Evolutionary conservation across 2,329 filamentous ascomycete genomes (phyloP), one percentile per base, ranked within the genome.

Genomic region (Phoma sp.): DNA sequence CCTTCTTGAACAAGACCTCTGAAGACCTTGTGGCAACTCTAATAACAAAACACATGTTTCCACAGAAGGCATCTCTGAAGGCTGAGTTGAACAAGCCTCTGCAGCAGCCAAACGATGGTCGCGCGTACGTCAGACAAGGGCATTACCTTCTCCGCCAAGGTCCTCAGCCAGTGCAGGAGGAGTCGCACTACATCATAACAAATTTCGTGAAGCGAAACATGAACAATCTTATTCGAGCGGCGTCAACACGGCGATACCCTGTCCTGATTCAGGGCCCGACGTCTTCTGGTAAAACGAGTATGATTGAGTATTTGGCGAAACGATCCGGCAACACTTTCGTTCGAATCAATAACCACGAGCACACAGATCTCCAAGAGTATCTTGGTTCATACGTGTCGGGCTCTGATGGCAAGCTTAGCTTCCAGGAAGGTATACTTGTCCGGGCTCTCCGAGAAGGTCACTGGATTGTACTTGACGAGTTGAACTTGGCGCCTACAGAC

Each of bases 271-370:
- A 99, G 75, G 95, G 95, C 3, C 95, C 96, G 10, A 99, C 95
- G 0, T 99, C 96, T 4, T 90, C 93, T 10, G 95, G 95, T 60
- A 99, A 99, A 77, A 99, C 95, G 0, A 98, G 93, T 75, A 99
- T 99, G 95, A 96, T 99, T 37, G 93, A 98, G 75, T 97, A 96
- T 71, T 83, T 99, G 33, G 93, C 96, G n/a, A 95, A 96, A 68
- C 89, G 90, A 50, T 98, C 92, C 27, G 95, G 96, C 3, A 96
- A 99, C 72, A 95, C 90, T 69, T 99, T 98, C 70, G 92, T 99
- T 38, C 87, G 95, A 56, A 99, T 99, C 80, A 99, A 99, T 78
- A 99, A 99, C 65, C 95, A 99, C 75, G 96, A 99, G 71, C 95
- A 99, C 69, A 99, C 95, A 0, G 95, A 99, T 73, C 80, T 99